phyloP scores from a whole-genome alignment of 2,329 filamentous ascomycete genomes.

The Colletotrichum camelliae region DNA sequence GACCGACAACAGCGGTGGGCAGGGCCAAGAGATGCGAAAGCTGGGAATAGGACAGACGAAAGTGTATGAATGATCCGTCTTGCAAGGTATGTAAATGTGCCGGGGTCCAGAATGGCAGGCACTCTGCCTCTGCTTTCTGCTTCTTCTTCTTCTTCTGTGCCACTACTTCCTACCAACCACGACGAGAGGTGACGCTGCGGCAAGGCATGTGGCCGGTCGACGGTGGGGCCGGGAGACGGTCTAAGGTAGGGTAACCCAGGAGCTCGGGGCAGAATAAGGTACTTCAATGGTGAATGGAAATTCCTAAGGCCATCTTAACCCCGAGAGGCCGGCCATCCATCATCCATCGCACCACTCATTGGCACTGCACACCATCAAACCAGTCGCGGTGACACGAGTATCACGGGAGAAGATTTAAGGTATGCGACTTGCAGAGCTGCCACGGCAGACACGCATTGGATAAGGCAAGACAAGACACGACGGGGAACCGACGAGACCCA shows the following conservation, averaged over 20 bases:
- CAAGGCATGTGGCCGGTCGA: constrained; percentile 10
- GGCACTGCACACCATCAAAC: not conserved
- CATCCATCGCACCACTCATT: not conserved
- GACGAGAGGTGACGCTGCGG: not conserved
- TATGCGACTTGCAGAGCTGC: not conserved
- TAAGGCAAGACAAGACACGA: not conserved
- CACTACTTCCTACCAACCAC: not conserved
- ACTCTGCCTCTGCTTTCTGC: not conserved
- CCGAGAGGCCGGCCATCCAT: not conserved
- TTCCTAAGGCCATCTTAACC: not conserved
- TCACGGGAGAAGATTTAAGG: not conserved
- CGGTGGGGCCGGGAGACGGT: constrained; percentile 4
- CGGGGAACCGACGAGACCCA: not conserved
- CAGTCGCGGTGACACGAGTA: not conserved
- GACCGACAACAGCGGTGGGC: not conserved
- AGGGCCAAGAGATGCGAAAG: not conserved
- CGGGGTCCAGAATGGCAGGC: not conserved
- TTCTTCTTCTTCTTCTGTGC: not conserved
- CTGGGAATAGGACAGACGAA: not conserved
- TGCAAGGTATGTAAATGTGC: not conserved
- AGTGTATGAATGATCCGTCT: not conserved
- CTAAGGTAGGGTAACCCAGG: not conserved
- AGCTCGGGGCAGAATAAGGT: not conserved
- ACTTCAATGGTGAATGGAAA: not conserved
- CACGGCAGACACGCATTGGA: not conserved